Evolutionary conservation across 352 stramenopile species (phyloP).

Genomic region (Elongisporangium senticosum): DNA sequence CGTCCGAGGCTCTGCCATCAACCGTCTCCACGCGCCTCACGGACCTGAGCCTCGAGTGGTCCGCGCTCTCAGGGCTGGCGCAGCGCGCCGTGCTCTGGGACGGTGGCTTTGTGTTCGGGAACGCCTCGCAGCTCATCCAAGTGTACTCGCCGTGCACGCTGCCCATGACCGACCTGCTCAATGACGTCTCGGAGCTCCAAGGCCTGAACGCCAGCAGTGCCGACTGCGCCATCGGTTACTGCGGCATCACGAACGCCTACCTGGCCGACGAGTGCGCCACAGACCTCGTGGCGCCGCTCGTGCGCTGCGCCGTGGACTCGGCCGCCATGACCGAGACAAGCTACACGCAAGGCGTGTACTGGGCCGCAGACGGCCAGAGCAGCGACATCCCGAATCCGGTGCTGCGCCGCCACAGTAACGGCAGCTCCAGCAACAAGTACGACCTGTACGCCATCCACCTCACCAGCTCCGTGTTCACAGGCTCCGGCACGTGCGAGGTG

Average conservation of each 20-base stretch:
- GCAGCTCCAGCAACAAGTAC: conserved; percentile 9
- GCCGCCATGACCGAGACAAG: conserved; percentile 20
- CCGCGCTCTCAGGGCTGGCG: conserved; percentile 42
- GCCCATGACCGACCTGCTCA: conserved; percentile 56
- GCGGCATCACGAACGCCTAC: conserved; percentile 48
- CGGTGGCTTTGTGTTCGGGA: conserved; percentile 50
- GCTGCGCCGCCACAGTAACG: conserved; percentile 36
- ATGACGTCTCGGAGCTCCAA: conserved; percentile 31
- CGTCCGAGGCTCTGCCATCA: conserved; percentile 24
- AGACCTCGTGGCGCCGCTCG: conserved; percentile 23
- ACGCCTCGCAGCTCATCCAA: conserved; percentile 32
- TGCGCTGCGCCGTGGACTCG: conserved; percentile 38
- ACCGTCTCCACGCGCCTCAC: conserved; percentile 22
- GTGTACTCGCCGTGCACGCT: conserved; percentile 51
- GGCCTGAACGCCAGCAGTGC: conserved; percentile 13
- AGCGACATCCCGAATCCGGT: conserved; percentile 39
- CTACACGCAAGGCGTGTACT: conserved; percentile 33
- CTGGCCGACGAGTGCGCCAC: conserved; percentile 25
- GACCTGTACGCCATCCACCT: conserved; percentile 66
- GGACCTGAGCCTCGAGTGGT: conserved; percentile 27
- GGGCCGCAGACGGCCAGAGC: conserved; percentile 59
- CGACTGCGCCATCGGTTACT: conserved; percentile 22
- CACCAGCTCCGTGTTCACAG: conserved; percentile 30
- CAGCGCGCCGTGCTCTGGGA: conserved; percentile 74
- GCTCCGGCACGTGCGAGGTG: conserved; percentile 37